Evolutionary conservation across 1,284 basidiomycete species (phyloP).

Genomic region (Sanghuangporus weigelae): DNA sequence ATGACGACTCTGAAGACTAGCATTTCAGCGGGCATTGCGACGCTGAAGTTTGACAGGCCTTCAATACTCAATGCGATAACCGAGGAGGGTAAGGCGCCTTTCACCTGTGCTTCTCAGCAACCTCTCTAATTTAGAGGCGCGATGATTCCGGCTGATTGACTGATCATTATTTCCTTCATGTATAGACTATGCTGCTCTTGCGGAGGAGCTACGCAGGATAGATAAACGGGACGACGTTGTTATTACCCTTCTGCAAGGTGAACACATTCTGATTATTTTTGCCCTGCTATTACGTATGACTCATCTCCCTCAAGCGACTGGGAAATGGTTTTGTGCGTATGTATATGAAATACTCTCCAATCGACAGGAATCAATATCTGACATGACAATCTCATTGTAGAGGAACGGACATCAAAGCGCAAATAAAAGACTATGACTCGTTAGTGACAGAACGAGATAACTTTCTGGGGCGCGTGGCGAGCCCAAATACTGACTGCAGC

Average conservation of each 20-base stretch:
- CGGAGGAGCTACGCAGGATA: conserved; percentile 49
- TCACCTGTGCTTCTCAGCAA: not conserved
- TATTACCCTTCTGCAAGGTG: conserved; percentile 64
- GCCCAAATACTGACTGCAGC: conserved; percentile 53
- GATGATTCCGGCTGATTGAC: no score
- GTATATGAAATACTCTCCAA: conserved; percentile 22
- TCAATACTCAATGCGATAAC: conserved; percentile 56
- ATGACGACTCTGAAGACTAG: conserved; percentile 41
- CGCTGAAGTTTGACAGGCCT: conserved; percentile 61
- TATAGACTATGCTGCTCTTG: conserved; percentile 58
- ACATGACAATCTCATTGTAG: conserved; percentile 18
- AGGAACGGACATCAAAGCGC: conserved; percentile 50
- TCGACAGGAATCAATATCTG: not conserved
- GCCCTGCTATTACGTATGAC: not conserved
- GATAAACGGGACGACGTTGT: conserved; percentile 58
- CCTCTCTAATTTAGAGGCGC: not conserved
- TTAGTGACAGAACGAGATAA: conserved; percentile 31
- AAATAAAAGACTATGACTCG: conserved; percentile 11
- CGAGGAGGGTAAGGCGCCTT: conserved; percentile 39
- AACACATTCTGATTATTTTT: conserved; percentile 16
- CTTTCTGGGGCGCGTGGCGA: conserved; percentile 39
- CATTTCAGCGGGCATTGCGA: conserved; percentile 56
- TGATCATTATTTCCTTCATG: not conserved
- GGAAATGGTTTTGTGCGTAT: conserved; percentile 70
- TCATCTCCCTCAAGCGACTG: conserved; percentile 40